Conservation (phyloP, 257 asterid genomes). For the Hygrophila difformis region DNA sequence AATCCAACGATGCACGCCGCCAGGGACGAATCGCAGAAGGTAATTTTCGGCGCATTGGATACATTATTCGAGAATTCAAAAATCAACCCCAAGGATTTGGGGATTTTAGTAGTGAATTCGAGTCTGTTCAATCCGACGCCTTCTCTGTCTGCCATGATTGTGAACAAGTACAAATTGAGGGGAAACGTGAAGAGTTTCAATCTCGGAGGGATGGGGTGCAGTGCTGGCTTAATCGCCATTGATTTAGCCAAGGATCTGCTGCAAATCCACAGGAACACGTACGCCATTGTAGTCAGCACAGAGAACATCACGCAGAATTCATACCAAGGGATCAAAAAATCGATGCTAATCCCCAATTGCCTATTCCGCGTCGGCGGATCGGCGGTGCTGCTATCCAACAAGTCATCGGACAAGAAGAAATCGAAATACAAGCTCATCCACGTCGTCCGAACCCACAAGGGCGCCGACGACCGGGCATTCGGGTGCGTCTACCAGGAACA, state of each 20-base stretch:
- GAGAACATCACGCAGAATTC: constrained; percentile 58
- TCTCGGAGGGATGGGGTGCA: constrained; percentile 69
- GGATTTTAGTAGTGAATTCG: constrained; percentile 51
- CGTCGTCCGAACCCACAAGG: constrained; percentile 49
- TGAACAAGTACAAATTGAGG: constrained; percentile 53
- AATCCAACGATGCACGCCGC: constrained; percentile 54
- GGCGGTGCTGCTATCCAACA: constrained; percentile 44
- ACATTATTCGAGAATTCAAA: constrained; percentile 34
- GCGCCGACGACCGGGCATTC: constrained; percentile 48
- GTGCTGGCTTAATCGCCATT: constrained; percentile 54
- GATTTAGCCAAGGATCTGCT: constrained; percentile 52
- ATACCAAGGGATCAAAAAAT: constrained; percentile 55
- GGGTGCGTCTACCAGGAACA: constrained; percentile 48
- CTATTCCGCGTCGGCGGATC: constrained; percentile 56
- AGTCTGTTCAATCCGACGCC: constrained; percentile 57
- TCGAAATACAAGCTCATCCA: constrained; percentile 52
- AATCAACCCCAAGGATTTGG: constrained; percentile 44
- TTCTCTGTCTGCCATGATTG: constrained; percentile 48
- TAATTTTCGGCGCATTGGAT: constrained; percentile 50
- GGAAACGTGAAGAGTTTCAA: constrained; percentile 48
- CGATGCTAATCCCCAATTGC: constrained; percentile 57
- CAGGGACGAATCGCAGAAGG: constrained; percentile 54
- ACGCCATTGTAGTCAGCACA: constrained; percentile 50
- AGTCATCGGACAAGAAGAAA: constrained; percentile 28
- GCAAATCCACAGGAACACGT: constrained; percentile 42